Evolutionary conservation across 495 filamentous ascomycete genomes (phyloP), one percentile per base, ranked within the genome.

Genomic region (Echria macrotheca): DNA sequence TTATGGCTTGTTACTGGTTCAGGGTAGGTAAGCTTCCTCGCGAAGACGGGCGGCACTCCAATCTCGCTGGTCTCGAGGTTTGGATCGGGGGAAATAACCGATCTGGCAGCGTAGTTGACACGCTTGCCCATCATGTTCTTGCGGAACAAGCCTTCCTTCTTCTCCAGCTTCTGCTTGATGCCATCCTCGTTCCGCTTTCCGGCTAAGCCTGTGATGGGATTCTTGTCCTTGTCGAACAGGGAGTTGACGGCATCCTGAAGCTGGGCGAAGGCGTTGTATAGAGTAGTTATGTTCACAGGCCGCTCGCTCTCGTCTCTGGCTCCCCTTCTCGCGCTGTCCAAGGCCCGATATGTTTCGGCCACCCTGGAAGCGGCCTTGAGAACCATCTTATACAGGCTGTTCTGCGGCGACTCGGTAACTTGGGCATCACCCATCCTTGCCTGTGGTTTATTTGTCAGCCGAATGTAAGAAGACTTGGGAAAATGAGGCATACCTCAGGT

Each of bases 51-150:
- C 15, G 94, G 94, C 3, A 99, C 91, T 65, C 94, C 94, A 49
- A 99, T 96, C 68, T 99, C 94, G 57, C 91, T 95, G 14, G 91
- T 96, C 68, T 99, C 94, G 59, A 99, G 93, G 59, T 96, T 97
- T 3, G 94, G 94, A 65, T 99, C 94, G 2, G 94, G 93, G 23
- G 91, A 96, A 53, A 99, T 99, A 57, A 99, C 94, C 75, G 85
- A 93, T 64, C 94, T 85, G 44, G 94, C 94, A 47, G 94, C 94
- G 64, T 90, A 96, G 68, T 99, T 97, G 66, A 99, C 94, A 71
- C 94, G 87, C 73, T 99, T 99, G 39, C 94, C 94, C 94, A 99
- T 99, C 91, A 99, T 97, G 71, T 99, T 95, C 77, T 91, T 97
- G 56, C 94, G 77, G 74, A 99, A 97, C 39, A 99, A 70, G 38